Conservation (phyloP, 2,329 filamentous ascomycete species). For the Lasiodiplodia hormozganensis region DNA sequence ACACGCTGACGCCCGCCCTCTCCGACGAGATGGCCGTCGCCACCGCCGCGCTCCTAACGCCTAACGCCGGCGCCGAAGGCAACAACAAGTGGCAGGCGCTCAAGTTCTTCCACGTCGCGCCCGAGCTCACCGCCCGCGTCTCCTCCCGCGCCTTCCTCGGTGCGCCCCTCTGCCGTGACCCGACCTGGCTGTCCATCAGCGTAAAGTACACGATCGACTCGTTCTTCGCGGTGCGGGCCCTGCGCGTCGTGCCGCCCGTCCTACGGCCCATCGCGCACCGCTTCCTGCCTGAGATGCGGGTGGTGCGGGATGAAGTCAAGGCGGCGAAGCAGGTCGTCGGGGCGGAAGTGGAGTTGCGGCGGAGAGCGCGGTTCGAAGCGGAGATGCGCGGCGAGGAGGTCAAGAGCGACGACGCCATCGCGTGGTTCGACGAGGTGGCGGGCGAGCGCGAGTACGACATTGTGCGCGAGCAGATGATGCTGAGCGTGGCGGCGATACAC, state of each 20-base stretch:
- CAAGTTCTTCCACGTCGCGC: slow-evolving; percentile 36
- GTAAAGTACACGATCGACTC: slow-evolving; percentile 47
- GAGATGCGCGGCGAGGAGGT: slow-evolving; percentile 32
- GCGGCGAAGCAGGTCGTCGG: slow-evolving; percentile 44
- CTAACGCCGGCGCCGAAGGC: background rate
- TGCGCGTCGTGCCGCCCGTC: slow-evolving; percentile 45
- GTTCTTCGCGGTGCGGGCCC: slow-evolving; percentile 40
- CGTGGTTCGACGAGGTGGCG: slow-evolving; percentile 34
- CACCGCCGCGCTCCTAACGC: background rate
- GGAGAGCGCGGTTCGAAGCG: slow-evolving; percentile 26
- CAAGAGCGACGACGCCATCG: slow-evolving; percentile 37
- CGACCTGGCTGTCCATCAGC: slow-evolving; percentile 47
- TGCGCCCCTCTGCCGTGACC: slow-evolving; percentile 44
- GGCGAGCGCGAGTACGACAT: slow-evolving; percentile 32
- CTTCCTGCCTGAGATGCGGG: slow-evolving; percentile 42
- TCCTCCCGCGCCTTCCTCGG: slow-evolving; percentile 46
- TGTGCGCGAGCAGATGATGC: slow-evolving; percentile 30
- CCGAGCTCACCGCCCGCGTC: slow-evolving; percentile 47
- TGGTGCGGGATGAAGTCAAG: slow-evolving; percentile 40
- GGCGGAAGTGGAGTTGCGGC: slow-evolving; percentile 42
- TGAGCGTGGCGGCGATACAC: slow-evolving; percentile 34
- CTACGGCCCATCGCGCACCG: slow-evolving; percentile 44
- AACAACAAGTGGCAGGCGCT: slow-evolving; percentile 26
- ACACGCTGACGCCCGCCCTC: background rate
- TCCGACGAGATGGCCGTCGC: background rate